Conservation (phyloP, 2,329 filamentous ascomycete genomes). For the Trichophyton benhamiae region DNA sequence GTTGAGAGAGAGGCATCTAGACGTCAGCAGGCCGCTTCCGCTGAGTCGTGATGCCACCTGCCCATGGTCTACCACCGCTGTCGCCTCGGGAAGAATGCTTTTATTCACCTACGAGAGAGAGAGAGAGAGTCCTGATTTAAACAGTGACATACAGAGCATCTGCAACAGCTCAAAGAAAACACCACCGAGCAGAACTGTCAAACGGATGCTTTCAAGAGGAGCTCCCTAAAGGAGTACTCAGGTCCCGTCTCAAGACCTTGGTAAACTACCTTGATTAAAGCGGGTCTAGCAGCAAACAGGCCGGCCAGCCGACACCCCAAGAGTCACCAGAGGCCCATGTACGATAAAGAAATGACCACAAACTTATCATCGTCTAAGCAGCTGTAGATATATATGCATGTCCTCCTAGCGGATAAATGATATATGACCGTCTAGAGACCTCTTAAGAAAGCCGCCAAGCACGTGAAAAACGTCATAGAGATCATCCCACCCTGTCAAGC, state of each 20-base stretch:
- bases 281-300: background rate
- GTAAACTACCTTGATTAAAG: background rate
- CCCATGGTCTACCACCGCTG: background rate
- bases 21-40: slow-evolving; percentile 23
- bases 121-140: background rate
- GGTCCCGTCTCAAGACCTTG: background rate
- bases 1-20: slow-evolving; percentile 47
- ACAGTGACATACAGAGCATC: background rate
- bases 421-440: background rate
- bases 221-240: background rate
- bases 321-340: background rate
- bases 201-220: background rate
- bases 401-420: too few species aligned
- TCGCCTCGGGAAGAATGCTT: background rate
- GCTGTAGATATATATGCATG: too few species aligned
- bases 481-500: background rate
- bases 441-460: background rate
- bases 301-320: background rate
- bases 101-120: background rate
- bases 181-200: too few species aligned
- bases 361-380: too few species aligned
- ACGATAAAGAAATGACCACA: background rate
- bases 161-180: background rate
- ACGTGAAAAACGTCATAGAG: slow-evolving; percentile 2
- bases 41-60: background rate